phyloP scores from a whole-genome alignment of 169 alveolate species.

The Eimeria sp. region DNA sequence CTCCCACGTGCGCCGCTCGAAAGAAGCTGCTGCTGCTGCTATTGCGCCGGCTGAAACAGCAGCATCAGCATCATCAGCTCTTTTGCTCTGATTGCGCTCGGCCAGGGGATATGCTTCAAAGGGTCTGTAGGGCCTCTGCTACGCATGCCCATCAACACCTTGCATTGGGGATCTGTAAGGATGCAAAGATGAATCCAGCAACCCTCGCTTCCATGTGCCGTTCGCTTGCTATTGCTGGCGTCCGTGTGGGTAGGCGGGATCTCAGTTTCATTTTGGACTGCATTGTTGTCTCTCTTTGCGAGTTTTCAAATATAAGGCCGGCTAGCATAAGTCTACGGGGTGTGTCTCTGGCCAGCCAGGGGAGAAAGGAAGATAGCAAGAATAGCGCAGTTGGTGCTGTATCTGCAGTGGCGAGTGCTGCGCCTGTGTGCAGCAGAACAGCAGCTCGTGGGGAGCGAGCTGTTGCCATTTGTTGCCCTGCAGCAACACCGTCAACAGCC shows the following conservation, averaged over 20 bases:
- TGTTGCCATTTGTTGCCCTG: not conserved
- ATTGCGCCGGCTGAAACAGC: slow-evolving; percentile 35
- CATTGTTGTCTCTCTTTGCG: not conserved
- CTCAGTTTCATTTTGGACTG: not conserved
- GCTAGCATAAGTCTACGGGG: not conserved
- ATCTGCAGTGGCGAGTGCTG: not conserved
- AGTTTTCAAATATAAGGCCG: not conserved
- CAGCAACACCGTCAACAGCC: not conserved
- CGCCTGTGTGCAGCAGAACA: not conserved
- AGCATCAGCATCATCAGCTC: not conserved
- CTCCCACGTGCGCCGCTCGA: not conserved
- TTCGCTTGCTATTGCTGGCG: slow-evolving; percentile 25
- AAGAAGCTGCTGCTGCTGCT: slow-evolving; percentile 51
- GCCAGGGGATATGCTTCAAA: not conserved
- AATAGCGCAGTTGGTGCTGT: not conserved
- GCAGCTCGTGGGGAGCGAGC: not conserved
- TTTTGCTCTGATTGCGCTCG: not conserved
- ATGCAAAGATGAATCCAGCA: not conserved
- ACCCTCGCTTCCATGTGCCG: slow-evolving; percentile 16
- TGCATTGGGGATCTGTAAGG: not conserved
- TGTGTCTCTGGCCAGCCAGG: not conserved
- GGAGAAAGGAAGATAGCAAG: not conserved
- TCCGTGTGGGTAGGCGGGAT: not conserved
- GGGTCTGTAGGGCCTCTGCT: not conserved
- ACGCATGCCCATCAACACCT: not conserved